Evolutionary conservation across 805 yeast genomes (phyloP), one percentile per base, ranked within the genome.

Genomic region (Lipomyces mesembrius): DNA sequence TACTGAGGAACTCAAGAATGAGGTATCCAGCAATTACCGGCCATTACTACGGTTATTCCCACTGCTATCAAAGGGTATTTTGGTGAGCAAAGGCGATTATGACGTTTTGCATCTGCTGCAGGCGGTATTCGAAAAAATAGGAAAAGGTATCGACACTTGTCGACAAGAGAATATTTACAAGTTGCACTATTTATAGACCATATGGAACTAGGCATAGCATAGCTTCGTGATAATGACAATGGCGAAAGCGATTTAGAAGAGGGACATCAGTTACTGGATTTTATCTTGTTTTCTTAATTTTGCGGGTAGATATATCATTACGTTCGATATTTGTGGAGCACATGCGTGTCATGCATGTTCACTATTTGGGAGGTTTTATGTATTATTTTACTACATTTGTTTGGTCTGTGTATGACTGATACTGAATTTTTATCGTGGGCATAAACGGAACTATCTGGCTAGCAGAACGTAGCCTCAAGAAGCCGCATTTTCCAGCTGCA

Each of bases 11-110:
- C 39, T 32, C 14, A 9, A 39, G 51, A 53, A 29, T 29, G 25
- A 5, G 37, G 11, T 32, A 32, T 32, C 55, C 34, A 52, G 62
- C 22, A 66, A 63, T 32, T 68, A 66, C 34, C 46, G 63, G n/a
- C 71, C 71, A 52, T 35, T 68, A 35, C 35, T 66, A 61, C 56
- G 65, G 46, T 35, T 68, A 32, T 37, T 68, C 52, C 71, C 71
- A 51, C 25, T 68, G 49, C 65, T 68, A n/a, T 68, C 71, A 3
- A 68, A 66, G 51, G 71, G 71, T 46, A 59, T 68, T 22, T 67
- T 66, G 17, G 71, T 67, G 27, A 62, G 66, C 54, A 68, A 64
- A 34, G 64, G 59, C 6, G 71, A 68, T 37, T 52, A 51, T 29
- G 67, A 46, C 6, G 69, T 67, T 7, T 35, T 68, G 56, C 60